Percentiles rank a stretch among this genome's conserved stretches.
Evolutionary conservation across 1,139 yeast species (phyloP).

Genomic region (Pichia sp.): DNA sequence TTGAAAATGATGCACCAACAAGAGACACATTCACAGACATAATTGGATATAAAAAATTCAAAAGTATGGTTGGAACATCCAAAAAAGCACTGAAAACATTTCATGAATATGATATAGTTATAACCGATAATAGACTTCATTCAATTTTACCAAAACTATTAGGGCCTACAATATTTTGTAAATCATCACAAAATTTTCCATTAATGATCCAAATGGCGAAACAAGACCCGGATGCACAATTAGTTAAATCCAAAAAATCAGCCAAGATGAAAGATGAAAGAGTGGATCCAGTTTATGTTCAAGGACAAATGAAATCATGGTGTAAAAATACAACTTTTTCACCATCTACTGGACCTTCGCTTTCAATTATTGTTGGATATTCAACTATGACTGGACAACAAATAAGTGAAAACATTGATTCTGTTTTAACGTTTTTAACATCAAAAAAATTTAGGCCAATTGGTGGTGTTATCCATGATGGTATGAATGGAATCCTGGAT

Average conservation of each 20-base stretch:
- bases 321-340: slow-evolving; percentile 53
- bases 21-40: slow-evolving; percentile 55
- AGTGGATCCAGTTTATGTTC: slow-evolving; percentile 55
- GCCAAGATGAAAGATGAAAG: slow-evolving; percentile 44
- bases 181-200: slow-evolving; percentile 55
- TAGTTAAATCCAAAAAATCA: slow-evolving; percentile 33
- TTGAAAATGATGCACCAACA: slow-evolving; percentile 44
- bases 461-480: slow-evolving; percentile 49
- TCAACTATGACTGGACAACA: slow-evolving; percentile 38
- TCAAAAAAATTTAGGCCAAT: slow-evolving; percentile 45
- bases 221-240: slow-evolving; percentile 38
- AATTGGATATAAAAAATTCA: slow-evolving; percentile 50
- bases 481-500: slow-evolving; percentile 39
- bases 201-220: slow-evolving; percentile 59
- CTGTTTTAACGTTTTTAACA: slow-evolving; percentile 45
- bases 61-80: slow-evolving; percentile 39
- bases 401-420: slow-evolving; percentile 48
- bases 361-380: slow-evolving; percentile 49
- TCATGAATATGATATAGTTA: slow-evolving; percentile 57
- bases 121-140: slow-evolving; percentile 60
- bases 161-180: slow-evolving; percentile 50
- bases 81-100: slow-evolving; percentile 41
- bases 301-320: slow-evolving; percentile 54
- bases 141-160: slow-evolving; percentile 50
- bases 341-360: slow-evolving; percentile 50